A percentile compares a stretch with the other conserved stretches of the same genome.
These are phyloP conservation scores for Fimicolochytrium jonesii DNA, from an alignment of 192 early-diverging fungal genomes.

Conservation along the genomic window DNA sequence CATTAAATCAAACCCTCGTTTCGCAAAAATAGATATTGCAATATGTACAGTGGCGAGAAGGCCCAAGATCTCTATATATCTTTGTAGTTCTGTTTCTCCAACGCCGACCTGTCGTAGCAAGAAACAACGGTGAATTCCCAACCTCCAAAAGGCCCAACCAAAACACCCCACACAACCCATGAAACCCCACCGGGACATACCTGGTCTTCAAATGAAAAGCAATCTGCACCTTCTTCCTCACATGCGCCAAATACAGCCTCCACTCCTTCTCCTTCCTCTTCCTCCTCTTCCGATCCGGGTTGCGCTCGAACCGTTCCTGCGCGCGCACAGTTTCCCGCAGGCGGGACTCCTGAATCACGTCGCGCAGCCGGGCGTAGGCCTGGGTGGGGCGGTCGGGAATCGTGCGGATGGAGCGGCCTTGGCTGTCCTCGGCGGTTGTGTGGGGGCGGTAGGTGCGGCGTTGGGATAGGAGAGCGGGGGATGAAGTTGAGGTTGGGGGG, in stretches of 20 bases:
- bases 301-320: constrained; percentile 43
- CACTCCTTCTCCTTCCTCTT: constrained; percentile 46
- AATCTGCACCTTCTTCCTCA: constrained; percentile 36
- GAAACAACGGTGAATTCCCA: too few relatives aligned
- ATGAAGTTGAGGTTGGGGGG: neutral
- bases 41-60: too few relatives aligned
- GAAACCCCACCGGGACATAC: too few relatives aligned
- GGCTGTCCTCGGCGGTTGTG: neutral
- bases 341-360: constrained; percentile 36
- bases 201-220: constrained; percentile 38
- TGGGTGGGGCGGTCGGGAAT: neutral
- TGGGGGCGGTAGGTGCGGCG: neutral
- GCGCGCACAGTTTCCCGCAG: constrained; percentile 33
- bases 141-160: too few relatives aligned
- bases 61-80: too few relatives aligned
- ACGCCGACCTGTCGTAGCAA: too few relatives aligned
- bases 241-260: constrained; percentile 33
- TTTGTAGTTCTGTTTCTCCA: too few relatives aligned
- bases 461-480: neutral
- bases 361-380: constrained; percentile 32
- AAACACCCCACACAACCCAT: too few relatives aligned
- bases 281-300: constrained; percentile 33
- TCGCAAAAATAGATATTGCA: too few relatives aligned
- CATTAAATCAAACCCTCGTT: too few relatives aligned
- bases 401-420: neutral